Conservation (phyloP, 2,329 filamentous ascomycete species). For the Emergomyces orientalis region DNA sequence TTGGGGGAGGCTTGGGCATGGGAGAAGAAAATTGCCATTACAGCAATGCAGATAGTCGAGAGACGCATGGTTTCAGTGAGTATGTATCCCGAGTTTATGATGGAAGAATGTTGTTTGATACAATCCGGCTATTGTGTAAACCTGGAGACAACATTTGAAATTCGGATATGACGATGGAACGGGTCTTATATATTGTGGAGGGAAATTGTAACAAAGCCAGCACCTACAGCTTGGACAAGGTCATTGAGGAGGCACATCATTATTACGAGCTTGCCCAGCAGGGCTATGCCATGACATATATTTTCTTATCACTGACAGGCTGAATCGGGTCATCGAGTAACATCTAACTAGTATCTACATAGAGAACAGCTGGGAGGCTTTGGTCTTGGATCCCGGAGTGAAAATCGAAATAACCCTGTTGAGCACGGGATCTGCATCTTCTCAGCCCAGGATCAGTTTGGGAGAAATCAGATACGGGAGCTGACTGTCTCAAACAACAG, state of each 20-base stretch:
- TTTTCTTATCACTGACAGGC: not conserved
- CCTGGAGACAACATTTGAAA: not conserved
- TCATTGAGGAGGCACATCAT: not conserved
- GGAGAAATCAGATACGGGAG: not conserved
- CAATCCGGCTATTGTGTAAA: not conserved
- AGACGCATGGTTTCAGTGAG: not conserved
- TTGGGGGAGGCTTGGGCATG: not conserved
- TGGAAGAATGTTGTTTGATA: not conserved
- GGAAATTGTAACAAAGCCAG: not conserved
- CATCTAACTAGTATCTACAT: not conserved
- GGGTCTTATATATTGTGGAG: not conserved
- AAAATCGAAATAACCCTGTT: not conserved
- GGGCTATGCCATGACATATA: not conserved
- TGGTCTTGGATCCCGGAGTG: not conserved
- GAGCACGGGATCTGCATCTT: not conserved
- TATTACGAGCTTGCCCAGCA: not conserved
- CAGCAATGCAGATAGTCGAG: not conserved
- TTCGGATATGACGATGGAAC: not conserved
- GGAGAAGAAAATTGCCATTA: conserved; percentile 1
- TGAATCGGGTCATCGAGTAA: not conserved
- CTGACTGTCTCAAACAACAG: not conserved
- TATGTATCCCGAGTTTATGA: not conserved
- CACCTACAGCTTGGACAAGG: not conserved
- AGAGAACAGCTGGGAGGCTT: not conserved
- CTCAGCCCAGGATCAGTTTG: not conserved